Base-by-base conservation (phyloP, 805 yeast genomes). In the Cyberlindnera xishuangbannaensis region DNA sequence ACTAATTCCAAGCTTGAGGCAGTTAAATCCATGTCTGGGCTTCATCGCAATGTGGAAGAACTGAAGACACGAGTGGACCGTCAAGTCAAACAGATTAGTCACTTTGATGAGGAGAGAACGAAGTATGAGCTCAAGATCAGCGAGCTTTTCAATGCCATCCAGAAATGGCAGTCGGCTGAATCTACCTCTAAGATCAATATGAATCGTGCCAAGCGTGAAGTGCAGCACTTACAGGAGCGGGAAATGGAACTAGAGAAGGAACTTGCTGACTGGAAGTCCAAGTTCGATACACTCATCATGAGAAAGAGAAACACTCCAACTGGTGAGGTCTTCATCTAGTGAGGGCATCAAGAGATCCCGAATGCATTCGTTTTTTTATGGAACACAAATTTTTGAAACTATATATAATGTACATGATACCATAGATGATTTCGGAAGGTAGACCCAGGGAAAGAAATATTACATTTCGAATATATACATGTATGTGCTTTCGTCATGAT, bases 21-120 rank as follows among this genome's bases (percentile, higher is more conserved):
- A 31, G 64, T 67, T 18, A 79, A 78, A 47, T 58, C 60, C 21
- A 57, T 67, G 16, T 69, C 69, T 41, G 60, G 51, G 19, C 55
- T 79, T 26, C 76, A 76, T 43, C 68, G 79, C 40, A 58, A 67
- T 5, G 58, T 77, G 19, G 72, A 71, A 31, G 79, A 77, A 18
- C 56, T 78, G 28, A 68, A 71, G 36, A 63, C 65, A 23, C 66
- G 73, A 28, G 64, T 67, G 33, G 73, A 67, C 18, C 71, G 65
- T 41, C 80, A 79, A 43, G 49, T 62, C 4, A 63, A 62, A 28
- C 67, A 74, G 16, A 63, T 73, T 23, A 64, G 67, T 32, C 59
- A 67, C 33, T 76, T 76, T 37, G 72, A 72, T 39, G 77, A 71
- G 31, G 87, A 80, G 43, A 76, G 74, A 47, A 62, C 69, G 40